phyloP scores from a whole-genome alignment of 1,284 basidiomycete species.

The Cystobasidium pallidum region DNA sequence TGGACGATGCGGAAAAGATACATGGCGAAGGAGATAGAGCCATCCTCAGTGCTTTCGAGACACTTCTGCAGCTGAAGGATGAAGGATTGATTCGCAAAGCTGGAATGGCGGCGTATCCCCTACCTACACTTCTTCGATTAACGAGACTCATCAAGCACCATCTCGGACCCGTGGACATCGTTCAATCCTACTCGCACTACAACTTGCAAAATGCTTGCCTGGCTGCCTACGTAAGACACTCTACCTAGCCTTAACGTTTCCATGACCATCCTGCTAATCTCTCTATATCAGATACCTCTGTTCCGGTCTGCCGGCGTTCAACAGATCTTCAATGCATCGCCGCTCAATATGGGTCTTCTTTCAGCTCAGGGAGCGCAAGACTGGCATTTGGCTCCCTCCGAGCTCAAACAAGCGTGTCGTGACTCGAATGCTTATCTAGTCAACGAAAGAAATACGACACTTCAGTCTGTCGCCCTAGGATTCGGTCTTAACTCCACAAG shows the following conservation, averaged over 20 bases:
- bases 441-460: slow-evolving; percentile 33
- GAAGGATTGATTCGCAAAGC: slow-evolving; percentile 77
- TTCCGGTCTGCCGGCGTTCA: slow-evolving; percentile 66
- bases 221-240: slow-evolving; percentile 14
- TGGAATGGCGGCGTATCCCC: slow-evolving; percentile 76
- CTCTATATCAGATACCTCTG: slow-evolving; percentile 58
- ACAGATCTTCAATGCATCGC: slow-evolving; percentile 81
- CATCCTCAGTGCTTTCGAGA: slow-evolving; percentile 72
- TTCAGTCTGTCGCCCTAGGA: slow-evolving; percentile 73
- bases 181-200: slow-evolving; percentile 85
- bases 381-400: slow-evolving; percentile 82
- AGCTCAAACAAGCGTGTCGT: slow-evolving; percentile 60
- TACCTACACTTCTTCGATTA: slow-evolving; percentile 84
- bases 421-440: slow-evolving; percentile 48
- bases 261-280: background rate
- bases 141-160: slow-evolving; percentile 70
- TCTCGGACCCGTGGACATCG: slow-evolving; percentile 72
- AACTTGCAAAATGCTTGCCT: slow-evolving; percentile 56
- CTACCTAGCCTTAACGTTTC: too few relatives aligned
- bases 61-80: slow-evolving; percentile 73
- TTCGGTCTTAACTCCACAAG: slow-evolving; percentile 66
- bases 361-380: slow-evolving; percentile 65
- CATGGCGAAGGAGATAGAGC: slow-evolving; percentile 78
- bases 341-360: slow-evolving; percentile 88
- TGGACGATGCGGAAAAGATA: slow-evolving; percentile 64